Percentiles rank a stretch among this genome's conserved stretches.
Conservation (phyloP, 176 grass and related monocot species). For the Urochloa ruziziensis region DNA sequence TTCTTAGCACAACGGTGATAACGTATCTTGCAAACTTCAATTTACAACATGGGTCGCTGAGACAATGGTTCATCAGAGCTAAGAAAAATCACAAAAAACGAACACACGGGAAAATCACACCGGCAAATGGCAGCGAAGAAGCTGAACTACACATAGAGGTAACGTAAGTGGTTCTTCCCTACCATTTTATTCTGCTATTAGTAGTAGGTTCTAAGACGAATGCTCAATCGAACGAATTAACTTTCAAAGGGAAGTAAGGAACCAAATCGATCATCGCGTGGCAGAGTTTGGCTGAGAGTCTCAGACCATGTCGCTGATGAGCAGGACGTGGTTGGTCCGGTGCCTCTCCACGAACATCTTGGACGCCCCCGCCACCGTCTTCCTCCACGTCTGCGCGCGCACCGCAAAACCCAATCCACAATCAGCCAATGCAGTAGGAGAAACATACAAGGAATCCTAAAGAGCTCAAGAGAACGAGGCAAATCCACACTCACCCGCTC, state of each 20-base stretch:
- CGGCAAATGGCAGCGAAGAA: neutral
- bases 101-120: conserved; percentile 17
- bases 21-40: conserved; percentile 50
- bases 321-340: conserved; percentile 62
- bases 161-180: neutral
- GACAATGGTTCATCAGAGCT: neutral
- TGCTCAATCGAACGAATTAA: neutral
- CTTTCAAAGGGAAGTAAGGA: neutral
- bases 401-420: neutral
- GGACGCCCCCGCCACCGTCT: conserved; percentile 82
- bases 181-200: conserved; percentile 17
- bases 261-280: neutral
- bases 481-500: conserved; percentile 70
- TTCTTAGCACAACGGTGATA: neutral
- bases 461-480: neutral
- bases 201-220: neutral
- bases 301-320: conserved; percentile 89
- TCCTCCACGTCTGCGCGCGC: conserved; percentile 72
- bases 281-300: neutral
- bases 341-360: conserved; percentile 93
- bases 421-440: neutral
- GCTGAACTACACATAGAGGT: neutral
- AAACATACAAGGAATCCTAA: neutral
- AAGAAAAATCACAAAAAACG: neutral
- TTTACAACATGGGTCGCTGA: conserved; percentile 32